Evolutionary conservation across 1,284 basidiomycete species (phyloP), one percentile per base, ranked within the genome.

Genomic region (Taiwanofungus camphoratus): DNA sequence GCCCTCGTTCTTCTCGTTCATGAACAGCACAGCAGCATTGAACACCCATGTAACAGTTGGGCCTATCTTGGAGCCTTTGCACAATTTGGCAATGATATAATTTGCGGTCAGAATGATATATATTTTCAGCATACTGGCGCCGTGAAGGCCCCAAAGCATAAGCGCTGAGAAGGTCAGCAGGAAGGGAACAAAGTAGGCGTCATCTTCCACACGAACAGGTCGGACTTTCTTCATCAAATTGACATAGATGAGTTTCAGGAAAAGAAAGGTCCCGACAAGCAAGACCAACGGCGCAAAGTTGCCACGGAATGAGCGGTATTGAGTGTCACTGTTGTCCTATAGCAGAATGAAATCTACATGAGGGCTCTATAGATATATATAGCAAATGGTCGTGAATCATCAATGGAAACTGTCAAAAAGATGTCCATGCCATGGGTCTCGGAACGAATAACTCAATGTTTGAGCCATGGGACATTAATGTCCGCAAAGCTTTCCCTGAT

Each of bases 271-370:
- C 35, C 60, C 51, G 9, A 77, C 74, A 8, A 87, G 73, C 32
- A 69, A 49, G 18, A 74, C 55, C 5, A 93, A 72, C 1, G 77
- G 59, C 13, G 78, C 73, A 31, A 92, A 59, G 57, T 90, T 90
- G 53, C 74, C 71, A 38, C 92, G 77, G 64, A 95, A 92, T 2
- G 79, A 76, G 18, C 85, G 84, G 59, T 92, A 93, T 67, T 94
- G 92, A 0, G 71, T 66, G 56, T 94, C 91, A 50, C 87, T 91
- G 58, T 85, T 88, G 60, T 95, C 92, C 88, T 92, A 33, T 22
- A 44, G 38, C 27, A 26, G 40, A 24, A 36, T 15, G 22, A 12
- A 48, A 7, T 5, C 6, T 20, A 23, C 24, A 33, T 33, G 26
- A 24, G 41, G 30, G 38, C 5, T 31, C 22, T 27, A 32, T 16